These are phyloP conservation scores for Fusarium solani-melongenae DNA, from an alignment of 2,329 filamentous ascomycete genomes.

Conservation along the genomic window DNA sequence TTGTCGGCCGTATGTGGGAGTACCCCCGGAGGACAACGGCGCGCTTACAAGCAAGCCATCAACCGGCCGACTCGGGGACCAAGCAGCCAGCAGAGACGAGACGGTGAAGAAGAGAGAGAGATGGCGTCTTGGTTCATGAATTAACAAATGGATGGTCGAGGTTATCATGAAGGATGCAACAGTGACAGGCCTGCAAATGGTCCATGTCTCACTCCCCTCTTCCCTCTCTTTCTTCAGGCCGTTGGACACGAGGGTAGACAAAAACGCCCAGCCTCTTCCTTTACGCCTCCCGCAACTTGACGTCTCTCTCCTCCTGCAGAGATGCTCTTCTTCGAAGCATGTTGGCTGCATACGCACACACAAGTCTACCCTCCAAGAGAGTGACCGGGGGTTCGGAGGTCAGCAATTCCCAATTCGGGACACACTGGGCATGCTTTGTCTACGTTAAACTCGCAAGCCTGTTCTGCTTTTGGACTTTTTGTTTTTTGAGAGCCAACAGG, in stretches of 20 bases:
- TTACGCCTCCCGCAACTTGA: background rate
- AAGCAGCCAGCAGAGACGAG: conserved; percentile 1
- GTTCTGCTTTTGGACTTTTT: background rate
- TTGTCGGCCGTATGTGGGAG: conserved; percentile 14
- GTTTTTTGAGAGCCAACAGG: conserved; percentile 8
- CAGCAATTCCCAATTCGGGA: background rate
- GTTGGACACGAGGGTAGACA: conserved; percentile 25
- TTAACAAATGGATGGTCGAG: conserved; percentile 4
- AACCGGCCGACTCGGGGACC: background rate
- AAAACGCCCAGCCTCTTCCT: conserved; percentile 22
- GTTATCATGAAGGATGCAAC: conserved; percentile 15
- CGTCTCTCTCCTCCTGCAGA: background rate
- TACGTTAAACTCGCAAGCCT: background rate
- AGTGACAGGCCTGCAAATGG: conserved; percentile 18
- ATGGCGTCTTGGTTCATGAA: conserved; percentile 1
- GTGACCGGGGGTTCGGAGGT: background rate
- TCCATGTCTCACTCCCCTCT: conserved; percentile 8
- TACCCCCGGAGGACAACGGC: conserved; percentile 12
- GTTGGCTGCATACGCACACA: conserved; percentile 1
- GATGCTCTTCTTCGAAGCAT: background rate
- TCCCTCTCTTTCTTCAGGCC: conserved; percentile 20
- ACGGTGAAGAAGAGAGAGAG: background rate
- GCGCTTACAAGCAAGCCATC: conserved; percentile 7
- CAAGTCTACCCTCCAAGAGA: background rate
- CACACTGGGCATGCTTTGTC: background rate